phyloP scores from a whole-genome alignment of 768 basidiomycete genomes.

The Lactarius quietus region DNA sequence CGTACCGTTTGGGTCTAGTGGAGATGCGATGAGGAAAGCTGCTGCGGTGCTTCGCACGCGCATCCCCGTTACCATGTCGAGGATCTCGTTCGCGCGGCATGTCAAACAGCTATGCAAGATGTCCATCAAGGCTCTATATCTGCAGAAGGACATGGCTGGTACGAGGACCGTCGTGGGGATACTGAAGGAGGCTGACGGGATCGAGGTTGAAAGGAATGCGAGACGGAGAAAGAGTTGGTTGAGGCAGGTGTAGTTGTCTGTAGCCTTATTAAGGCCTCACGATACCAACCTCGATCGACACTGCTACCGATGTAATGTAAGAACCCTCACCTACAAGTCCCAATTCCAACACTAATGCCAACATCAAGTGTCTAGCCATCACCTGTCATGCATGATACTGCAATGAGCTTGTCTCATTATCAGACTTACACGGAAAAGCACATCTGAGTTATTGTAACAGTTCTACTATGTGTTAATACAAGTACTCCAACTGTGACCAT shows the following conservation, averaged over 20 bases:
- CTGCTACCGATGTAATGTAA: too few species aligned
- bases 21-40: slow-evolving; percentile 10
- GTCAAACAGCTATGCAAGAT: slow-evolving; percentile 24
- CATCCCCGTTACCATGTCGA: slow-evolving; percentile 4
- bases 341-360: too few species aligned
- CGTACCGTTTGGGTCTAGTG: slow-evolving; percentile 18
- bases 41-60: slow-evolving; percentile 14
- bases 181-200: slow-evolving; percentile 21
- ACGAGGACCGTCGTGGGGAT: slow-evolving; percentile 24
- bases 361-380: too few species aligned
- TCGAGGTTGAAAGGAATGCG: slow-evolving; percentile 12
- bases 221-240: not conserved
- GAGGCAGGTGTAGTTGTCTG: not conserved
- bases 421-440: too few species aligned
- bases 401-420: not conserved
- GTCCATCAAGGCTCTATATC: slow-evolving; percentile 25
- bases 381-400: not conserved
- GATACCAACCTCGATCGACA: too few species aligned
- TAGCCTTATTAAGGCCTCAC: not conserved
- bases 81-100: slow-evolving; percentile 21
- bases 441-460: too few species aligned
- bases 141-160: slow-evolving; percentile 21
- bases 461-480: too few species aligned
- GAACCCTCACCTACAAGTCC: not conserved
- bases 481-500: too few species aligned